Conservation (phyloP, 192 early-diverging fungal genomes). For the Glomus cerebriforme region DNA sequence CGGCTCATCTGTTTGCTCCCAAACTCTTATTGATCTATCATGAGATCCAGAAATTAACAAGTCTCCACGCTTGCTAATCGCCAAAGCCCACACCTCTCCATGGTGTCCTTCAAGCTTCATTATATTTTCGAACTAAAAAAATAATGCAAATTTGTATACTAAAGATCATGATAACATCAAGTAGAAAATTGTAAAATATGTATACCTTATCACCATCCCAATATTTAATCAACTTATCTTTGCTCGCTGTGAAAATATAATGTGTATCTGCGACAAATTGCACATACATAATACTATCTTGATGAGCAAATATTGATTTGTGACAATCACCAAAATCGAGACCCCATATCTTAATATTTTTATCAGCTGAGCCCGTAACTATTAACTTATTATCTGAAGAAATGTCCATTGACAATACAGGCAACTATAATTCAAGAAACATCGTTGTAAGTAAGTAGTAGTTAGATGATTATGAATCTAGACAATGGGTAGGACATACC, state of each 20-base stretch:
- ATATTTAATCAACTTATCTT: slow-evolving; percentile 89
- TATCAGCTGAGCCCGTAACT: slow-evolving; percentile 94
- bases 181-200: neutral
- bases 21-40: slow-evolving; percentile 92
- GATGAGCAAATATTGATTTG: slow-evolving; percentile 89
- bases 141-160: neutral
- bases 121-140: slow-evolving; percentile 82
- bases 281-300: slow-evolving; percentile 85
- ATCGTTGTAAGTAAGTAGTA: neutral
- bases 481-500: slow-evolving; percentile 22
- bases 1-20: slow-evolving; percentile 96
- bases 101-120: slow-evolving; percentile 90
- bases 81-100: slow-evolving; percentile 93
- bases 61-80: slow-evolving; percentile 84
- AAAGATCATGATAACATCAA: neutral
- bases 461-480: neutral
- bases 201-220: slow-evolving; percentile 93
- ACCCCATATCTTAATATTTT: slow-evolving; percentile 98
- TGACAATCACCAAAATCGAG: slow-evolving; percentile 99
- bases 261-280: slow-evolving; percentile 94
- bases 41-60: slow-evolving; percentile 89
- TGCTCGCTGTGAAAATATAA: slow-evolving; percentile 91
- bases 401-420: slow-evolving; percentile 98
- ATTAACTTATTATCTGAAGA: slow-evolving; percentile 91
- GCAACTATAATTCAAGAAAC: slow-evolving; percentile 51